phyloP scores from a whole-genome alignment of 495 filamentous ascomycete species.

The Penicillium dipodomyicola region DNA sequence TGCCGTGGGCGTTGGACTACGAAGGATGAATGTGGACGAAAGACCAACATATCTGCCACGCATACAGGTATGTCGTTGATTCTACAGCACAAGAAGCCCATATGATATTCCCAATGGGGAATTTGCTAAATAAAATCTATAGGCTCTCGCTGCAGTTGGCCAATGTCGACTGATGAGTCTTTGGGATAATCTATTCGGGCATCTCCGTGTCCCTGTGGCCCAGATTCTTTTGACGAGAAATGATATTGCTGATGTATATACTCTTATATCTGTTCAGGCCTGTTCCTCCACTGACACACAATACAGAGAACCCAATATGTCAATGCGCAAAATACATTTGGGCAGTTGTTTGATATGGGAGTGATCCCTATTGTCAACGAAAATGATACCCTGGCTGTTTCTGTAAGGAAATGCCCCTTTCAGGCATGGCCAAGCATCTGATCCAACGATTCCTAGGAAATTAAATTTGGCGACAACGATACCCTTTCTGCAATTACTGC shows the following conservation, averaged over 20 bases:
- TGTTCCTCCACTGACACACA: slow-evolving; percentile 15
- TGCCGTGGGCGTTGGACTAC: slow-evolving; percentile 88
- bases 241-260: slow-evolving; percentile 87
- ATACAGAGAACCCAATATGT: slow-evolving; percentile 82
- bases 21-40: slow-evolving; percentile 84
- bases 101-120: background rate
- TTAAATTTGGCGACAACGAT: slow-evolving; percentile 99
- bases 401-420: slow-evolving; percentile 42
- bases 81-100: background rate
- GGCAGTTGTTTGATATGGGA: slow-evolving; percentile 87
- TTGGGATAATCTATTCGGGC: slow-evolving; percentile 88
- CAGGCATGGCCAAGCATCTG: background rate
- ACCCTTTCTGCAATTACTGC: slow-evolving; percentile 95
- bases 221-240: slow-evolving; percentile 95
- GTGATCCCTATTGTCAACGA: slow-evolving; percentile 99
- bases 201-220: slow-evolving; percentile 84
- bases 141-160: slow-evolving; percentile 93
- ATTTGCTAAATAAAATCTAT: slow-evolving; percentile 7
- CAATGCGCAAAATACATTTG: slow-evolving; percentile 92
- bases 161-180: slow-evolving; percentile 94
- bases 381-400: slow-evolving; percentile 94
- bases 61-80: slow-evolving; percentile 59
- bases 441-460: slow-evolving; percentile 56
- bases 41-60: slow-evolving; percentile 84
- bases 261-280: background rate